Evolutionary conservation across 2,329 filamentous ascomycete species (phyloP).

Genomic region (Taxawa tesnikishii): DNA sequence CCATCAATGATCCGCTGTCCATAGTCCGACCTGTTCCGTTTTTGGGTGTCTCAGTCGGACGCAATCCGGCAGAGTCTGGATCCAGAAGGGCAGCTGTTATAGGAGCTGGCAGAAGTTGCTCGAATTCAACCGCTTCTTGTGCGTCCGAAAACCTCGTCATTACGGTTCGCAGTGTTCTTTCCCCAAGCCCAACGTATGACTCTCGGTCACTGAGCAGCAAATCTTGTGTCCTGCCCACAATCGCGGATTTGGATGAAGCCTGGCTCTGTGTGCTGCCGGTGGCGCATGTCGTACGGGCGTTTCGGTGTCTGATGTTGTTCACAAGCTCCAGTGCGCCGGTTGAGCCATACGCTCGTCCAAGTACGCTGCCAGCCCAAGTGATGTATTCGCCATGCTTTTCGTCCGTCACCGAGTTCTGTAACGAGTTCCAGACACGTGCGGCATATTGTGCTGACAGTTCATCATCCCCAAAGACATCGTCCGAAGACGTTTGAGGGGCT

Average conservation of each 20-base stretch:
- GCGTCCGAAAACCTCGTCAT: slow-evolving; percentile 9
- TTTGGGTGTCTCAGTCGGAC: neutral
- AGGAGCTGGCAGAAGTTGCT: slow-evolving; percentile 14
- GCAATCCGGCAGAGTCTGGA: neutral
- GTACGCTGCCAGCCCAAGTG: slow-evolving; percentile 71
- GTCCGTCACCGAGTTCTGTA: neutral
- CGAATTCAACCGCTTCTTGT: slow-evolving; percentile 12
- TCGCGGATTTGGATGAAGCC: slow-evolving; percentile 1
- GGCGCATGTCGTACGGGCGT: too few relatives aligned
- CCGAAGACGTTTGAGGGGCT: slow-evolving; percentile 41
- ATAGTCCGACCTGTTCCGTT: neutral
- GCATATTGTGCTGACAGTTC: slow-evolving; percentile 47
- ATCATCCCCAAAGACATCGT: slow-evolving; percentile 61
- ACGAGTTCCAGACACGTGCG: slow-evolving; percentile 51
- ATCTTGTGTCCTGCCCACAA: slow-evolving; percentile 1
- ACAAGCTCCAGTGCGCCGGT: slow-evolving; percentile 22
- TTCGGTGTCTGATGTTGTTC: slow-evolving; percentile 11
- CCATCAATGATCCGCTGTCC: neutral
- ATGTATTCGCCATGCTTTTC: slow-evolving; percentile 49
- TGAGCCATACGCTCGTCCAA: slow-evolving; percentile 69
- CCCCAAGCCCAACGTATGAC: slow-evolving; percentile 30
- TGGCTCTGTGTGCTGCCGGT: neutral
- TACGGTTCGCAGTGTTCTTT: slow-evolving; percentile 22
- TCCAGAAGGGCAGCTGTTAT: slow-evolving; percentile 13
- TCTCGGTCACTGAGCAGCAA: slow-evolving; percentile 20